A percentile compares a stretch with the other conserved stretches of the same genome.
These are phyloP conservation scores for Vitis labrusca DNA, from an alignment of 164 flowering plant genomes.

Conservation along the genomic window DNA sequence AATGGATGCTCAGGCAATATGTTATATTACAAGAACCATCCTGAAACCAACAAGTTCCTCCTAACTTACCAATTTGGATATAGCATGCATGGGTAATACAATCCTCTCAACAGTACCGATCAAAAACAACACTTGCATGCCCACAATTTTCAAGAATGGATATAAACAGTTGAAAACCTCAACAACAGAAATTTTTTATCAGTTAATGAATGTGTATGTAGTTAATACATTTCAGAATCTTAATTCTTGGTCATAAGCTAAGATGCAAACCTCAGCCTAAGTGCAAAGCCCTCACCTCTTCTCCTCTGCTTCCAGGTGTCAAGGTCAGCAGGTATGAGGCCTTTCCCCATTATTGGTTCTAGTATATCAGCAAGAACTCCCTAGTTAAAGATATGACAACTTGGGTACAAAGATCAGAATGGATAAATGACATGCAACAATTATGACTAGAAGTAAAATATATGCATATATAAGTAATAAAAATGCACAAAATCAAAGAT, in stretches of 20 bases:
- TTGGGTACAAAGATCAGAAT: background rate
- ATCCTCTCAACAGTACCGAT: no score
- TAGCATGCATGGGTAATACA: no score
- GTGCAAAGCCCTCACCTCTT: constrained; percentile 55
- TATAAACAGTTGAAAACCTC: no score
- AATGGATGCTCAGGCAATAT: no score
- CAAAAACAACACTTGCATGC: no score
- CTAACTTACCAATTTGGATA: no score
- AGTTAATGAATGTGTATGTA: background rate
- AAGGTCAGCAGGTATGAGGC: constrained; percentile 96
- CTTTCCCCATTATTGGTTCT: constrained; percentile 99
- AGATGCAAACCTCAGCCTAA: constrained; percentile 1
- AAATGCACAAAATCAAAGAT: no score
- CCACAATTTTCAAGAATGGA: no score
- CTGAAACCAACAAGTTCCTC: no score
- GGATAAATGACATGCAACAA: constrained; percentile 3
- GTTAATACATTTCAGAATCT: background rate
- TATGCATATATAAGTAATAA: background rate
- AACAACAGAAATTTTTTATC: no score
- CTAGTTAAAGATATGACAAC: constrained; percentile 29
- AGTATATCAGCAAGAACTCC: constrained; percentile 98
- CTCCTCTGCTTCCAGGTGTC: constrained; percentile 95
- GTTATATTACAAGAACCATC: no score
- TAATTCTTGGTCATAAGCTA: background rate
- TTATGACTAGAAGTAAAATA: background rate